Percentiles rank a stretch among this genome's conserved stretches.
Evolutionary conservation across 192 early-diverging fungal species (phyloP).

Genomic region (Coemansia sp.): DNA sequence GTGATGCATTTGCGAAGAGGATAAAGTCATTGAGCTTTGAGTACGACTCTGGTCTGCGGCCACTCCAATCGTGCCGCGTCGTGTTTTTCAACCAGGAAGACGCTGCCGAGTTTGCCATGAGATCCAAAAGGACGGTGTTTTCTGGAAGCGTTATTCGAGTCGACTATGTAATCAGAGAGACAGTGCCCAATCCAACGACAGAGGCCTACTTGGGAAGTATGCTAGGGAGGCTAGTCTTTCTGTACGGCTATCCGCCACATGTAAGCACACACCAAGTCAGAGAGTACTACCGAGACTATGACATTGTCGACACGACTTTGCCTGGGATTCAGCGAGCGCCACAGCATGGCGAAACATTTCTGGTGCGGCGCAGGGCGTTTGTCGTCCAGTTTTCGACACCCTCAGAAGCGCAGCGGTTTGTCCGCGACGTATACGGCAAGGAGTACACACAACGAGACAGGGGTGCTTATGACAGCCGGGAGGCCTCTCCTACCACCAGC

Average conservation of each 20-base stretch:
- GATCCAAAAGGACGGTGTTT: conserved; percentile 20
- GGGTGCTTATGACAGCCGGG: not conserved
- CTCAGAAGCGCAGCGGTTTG: conserved; percentile 41
- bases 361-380: conserved; percentile 39
- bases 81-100: conserved; percentile 24
- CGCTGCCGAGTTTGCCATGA: conserved; percentile 24
- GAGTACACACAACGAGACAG: conserved; percentile 11
- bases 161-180: conserved; percentile 24
- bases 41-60: conserved; percentile 30
- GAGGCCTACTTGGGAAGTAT: conserved; percentile 31
- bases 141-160: conserved; percentile 19
- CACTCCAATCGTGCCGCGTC: conserved; percentile 36
- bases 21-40: conserved; percentile 39
- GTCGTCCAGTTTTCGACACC: conserved; percentile 38
- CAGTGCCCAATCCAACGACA: conserved; percentile 23
- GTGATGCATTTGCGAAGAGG: not conserved
- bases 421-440: conserved; percentile 38
- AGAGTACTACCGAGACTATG: conserved; percentile 35
- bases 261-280: conserved; percentile 34
- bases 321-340: conserved; percentile 49
- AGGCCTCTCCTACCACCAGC: not conserved
- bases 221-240: conserved; percentile 34
- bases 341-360: conserved; percentile 30
- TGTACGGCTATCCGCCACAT: conserved; percentile 46
- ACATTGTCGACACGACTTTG: conserved; percentile 40